phyloP scores from a whole-genome alignment of 495 filamentous ascomycete genomes.

The Aspergillus kassunensis region DNA sequence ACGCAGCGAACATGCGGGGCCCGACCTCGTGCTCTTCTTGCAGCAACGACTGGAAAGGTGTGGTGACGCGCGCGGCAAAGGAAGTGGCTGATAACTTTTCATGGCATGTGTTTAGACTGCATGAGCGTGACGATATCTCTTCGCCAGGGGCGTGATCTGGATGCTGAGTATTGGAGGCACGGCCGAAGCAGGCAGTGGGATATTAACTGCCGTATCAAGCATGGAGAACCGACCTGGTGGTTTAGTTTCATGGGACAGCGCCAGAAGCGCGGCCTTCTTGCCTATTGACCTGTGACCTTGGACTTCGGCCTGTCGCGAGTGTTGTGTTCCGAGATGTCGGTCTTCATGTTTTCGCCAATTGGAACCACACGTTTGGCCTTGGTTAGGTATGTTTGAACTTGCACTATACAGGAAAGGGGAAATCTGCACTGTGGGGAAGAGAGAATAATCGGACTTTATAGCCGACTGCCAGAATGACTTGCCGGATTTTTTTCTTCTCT shows the following conservation, averaged over 20 bases:
- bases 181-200: not conserved
- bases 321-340: too few species aligned
- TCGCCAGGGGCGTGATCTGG: not conserved
- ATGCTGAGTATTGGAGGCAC: slow-evolving; percentile 1
- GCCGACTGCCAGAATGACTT: too few species aligned
- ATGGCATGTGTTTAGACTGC: slow-evolving; percentile 8
- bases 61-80: not conserved
- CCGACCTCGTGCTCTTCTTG: too few species aligned
- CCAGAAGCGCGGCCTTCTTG: not conserved
- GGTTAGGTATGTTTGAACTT: too few species aligned
- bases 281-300: not conserved
- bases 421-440: too few species aligned
- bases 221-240: slow-evolving; percentile 5
- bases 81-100: not conserved
- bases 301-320: too few species aligned
- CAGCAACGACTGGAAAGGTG: not conserved
- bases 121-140: not conserved
- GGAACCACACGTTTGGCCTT: too few species aligned
- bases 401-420: too few species aligned
- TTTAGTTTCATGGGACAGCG: slow-evolving; percentile 8
- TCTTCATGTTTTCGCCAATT: too few species aligned
- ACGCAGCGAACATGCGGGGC: not conserved
- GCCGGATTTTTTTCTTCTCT: too few species aligned
- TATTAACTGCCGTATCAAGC: not conserved
- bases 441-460: too few species aligned